Evolutionary conservation across 2,329 filamentous ascomycete genomes (phyloP).

Genomic region (Apiospora koreana): DNA sequence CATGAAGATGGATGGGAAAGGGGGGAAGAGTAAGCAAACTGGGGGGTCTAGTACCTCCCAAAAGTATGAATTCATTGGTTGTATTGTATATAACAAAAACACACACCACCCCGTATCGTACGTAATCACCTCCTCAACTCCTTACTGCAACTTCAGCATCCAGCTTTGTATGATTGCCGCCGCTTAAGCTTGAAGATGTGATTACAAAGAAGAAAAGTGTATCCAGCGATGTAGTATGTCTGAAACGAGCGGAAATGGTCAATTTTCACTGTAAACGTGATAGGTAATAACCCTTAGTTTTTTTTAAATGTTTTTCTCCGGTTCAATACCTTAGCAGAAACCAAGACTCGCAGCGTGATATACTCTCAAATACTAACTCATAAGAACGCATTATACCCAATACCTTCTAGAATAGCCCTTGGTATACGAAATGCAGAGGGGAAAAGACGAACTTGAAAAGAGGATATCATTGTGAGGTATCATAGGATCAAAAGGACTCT

Average conservation of each 20-base stretch:
- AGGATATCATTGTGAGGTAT: slow-evolving; percentile 6
- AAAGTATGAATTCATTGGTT: slow-evolving; percentile 1
- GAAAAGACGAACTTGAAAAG: not conserved
- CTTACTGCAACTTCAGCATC: not conserved
- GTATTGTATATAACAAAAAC: slow-evolving; percentile 7
- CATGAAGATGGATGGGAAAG: not conserved
- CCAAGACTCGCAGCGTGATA: too few relatives aligned
- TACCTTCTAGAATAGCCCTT: too few relatives aligned
- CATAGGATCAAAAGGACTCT: not conserved
- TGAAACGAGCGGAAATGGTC: too few relatives aligned
- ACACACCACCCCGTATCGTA: not conserved
- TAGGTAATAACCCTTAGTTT: too few relatives aligned
- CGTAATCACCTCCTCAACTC: slow-evolving; percentile 4
- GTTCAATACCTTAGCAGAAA: too few relatives aligned
- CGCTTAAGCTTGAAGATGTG: not conserved
- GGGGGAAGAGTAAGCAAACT: not conserved
- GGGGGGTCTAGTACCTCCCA: not conserved
- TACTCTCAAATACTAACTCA: too few relatives aligned
- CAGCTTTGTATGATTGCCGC: not conserved
- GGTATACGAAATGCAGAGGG: too few relatives aligned
- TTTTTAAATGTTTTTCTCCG: too few relatives aligned
- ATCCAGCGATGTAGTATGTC: too few relatives aligned
- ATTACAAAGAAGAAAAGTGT: too few relatives aligned
- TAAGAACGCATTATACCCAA: too few relatives aligned
- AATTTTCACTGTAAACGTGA: too few relatives aligned